Percentiles rank a stretch among this genome's conserved stretches.
phyloP scores from a whole-genome alignment of 441 rosid genomes.

The Francoa sonchifolia region DNA sequence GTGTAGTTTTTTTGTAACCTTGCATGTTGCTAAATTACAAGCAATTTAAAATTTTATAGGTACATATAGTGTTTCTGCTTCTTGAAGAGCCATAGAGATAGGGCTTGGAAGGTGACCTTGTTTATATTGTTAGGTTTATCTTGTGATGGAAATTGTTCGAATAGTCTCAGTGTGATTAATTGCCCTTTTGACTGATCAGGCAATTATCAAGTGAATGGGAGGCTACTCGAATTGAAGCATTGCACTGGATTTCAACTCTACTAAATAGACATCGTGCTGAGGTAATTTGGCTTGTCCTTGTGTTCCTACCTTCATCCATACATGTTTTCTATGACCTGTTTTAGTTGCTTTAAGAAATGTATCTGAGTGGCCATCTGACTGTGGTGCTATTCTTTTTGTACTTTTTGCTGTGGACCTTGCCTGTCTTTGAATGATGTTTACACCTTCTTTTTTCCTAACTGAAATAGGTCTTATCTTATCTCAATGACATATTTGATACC shows the following conservation, averaged over 20 bases:
- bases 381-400: no score
- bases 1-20: conserved; percentile 34
- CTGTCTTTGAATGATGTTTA: not conserved
- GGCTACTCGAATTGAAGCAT: conserved; percentile 92
- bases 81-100: conserved; percentile 12
- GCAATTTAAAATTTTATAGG: no score
- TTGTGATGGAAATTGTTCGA: no score
- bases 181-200: conserved; percentile 37
- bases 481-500: conserved; percentile 82
- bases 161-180: conserved; percentile 15
- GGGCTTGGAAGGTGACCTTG: conserved; percentile 7
- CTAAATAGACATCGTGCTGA: conserved; percentile 75
- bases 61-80: conserved; percentile 13
- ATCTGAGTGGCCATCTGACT: no score
- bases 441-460: conserved; percentile 12
- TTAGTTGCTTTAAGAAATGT: no score
- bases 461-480: conserved; percentile 66
- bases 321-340: not conserved
- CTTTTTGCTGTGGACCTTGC: no score
- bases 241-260: conserved; percentile 94
- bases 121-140: not conserved
- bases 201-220: conserved; percentile 84
- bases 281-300: conserved; percentile 25
- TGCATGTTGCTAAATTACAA: conserved; percentile 14
- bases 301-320: not conserved